Evolutionary conservation across 2,329 filamentous ascomycete genomes (phyloP), one percentile per base, ranked within the genome.

Genomic region (Fusarium odoratissimum): DNA sequence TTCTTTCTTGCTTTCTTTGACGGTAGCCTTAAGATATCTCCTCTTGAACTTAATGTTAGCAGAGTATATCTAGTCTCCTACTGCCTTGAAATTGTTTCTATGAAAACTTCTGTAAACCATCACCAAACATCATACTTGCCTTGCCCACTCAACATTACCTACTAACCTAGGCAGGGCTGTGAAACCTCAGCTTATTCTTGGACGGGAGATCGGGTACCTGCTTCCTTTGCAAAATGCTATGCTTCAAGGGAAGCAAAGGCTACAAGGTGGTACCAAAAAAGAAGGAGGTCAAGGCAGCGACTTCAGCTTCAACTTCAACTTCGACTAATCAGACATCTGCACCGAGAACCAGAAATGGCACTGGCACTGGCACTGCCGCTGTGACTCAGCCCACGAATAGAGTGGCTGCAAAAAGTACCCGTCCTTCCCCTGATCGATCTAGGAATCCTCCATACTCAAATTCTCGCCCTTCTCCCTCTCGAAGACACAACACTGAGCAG

Each of bases 171-270:
- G n/a, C 45, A 38, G 33, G 44, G 28, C 25, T 37, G 55, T 51
- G 55, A 23, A 38, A 42, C 38, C 23, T 40, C 41, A 37, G 33
- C 23, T 23, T 23, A 33, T 49, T 23, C 16, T 23, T 49, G 30
- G 30, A 49, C 46, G 30, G 30, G 16, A 23, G n/a, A 49, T 30
- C 19, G 19, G 42, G 33, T 14, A 14, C 33, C 33, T 49, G 31
- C 41, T 40, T 21, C 31, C 17, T 45, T 37, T 38, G 42, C 45
- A 66, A 66, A 38, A 79, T 81, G 79, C 71, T 80, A 40, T 70
- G 70, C 54, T 74, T 72, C 49, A 51, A 75, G 25, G 76, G 69
- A 58, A 74, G 72, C 49, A 78, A 71, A 63, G 73, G 74, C n/a
- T 73, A 67, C 40, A 66, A 66, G 31, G 58, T 75, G 59, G 74